Base-by-base conservation (phyloP, 352 stramenopile genomes). In the Pythium aphanidermatum region DNA sequence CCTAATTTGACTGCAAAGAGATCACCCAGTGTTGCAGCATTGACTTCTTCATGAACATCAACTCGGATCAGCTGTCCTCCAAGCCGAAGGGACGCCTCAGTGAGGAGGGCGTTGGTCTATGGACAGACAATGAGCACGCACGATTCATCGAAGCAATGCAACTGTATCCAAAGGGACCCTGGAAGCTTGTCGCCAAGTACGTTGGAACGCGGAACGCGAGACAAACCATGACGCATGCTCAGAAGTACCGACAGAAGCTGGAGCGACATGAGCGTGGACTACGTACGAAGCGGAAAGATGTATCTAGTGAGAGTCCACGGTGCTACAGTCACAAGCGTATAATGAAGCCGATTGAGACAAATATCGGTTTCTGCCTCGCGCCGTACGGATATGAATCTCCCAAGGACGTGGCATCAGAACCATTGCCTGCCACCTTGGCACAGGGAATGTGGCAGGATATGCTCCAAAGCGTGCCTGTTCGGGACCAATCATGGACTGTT, bases 81-180 rank as follows among this genome's bases (percentile, higher is more conserved):
- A 37, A 26, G 49, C 39, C 49, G 30, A 38, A 42, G 49, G 29
- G 46, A 19, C 46, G 46, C 21, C 46, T 58, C 33, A 58, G 49
- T 41, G 49, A 58, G 34, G 49, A 58, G 34, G 49, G 49, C 40
- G 49, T 41, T 12, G 49, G 49, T 24, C 40, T 58, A n/a, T 66
- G 60, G 60, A 74, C 65, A 4, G 27, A 49, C 12, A 48, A 28
- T 16, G 65, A 74, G 52, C 65, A 74, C 33, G 37, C 44, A 27
- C 60, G 65, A 14, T 70, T 74, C 49, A 33, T 74, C 1, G 51
- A 65, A 16, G 57, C 57, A 10, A 55, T 66, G 26, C 57, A 71
- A 46, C 35, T 70, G 5, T 68, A 61, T 27, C 58, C 60, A 17
- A 51, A 61, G 8, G 58, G 60, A 1, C 58, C 65, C 13, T 74